A percentile compares a stretch with the other conserved stretches of the same genome.
phyloP scores from a whole-genome alignment of 176 grass and related monocot genomes.

The Stipa capillata region DNA sequence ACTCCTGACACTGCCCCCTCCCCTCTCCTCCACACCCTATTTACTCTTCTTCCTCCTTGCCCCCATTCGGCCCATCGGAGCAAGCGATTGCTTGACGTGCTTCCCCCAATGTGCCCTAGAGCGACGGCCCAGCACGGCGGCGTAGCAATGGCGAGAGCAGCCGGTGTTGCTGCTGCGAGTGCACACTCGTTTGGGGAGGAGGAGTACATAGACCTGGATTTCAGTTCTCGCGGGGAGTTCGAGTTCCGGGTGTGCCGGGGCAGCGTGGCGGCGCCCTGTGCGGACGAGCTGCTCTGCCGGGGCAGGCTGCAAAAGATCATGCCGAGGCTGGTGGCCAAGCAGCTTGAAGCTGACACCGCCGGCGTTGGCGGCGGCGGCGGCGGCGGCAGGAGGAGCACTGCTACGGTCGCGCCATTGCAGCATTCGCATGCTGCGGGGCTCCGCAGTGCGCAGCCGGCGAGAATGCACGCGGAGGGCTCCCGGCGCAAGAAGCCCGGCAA shows the following conservation, averaged over 20 bases:
- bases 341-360: not conserved
- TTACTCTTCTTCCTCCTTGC: not conserved
- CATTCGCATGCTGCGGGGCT: constrained; percentile 8
- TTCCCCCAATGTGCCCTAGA: constrained; percentile 37
- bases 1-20: constrained; percentile 25
- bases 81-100: not conserved
- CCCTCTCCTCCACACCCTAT: not conserved
- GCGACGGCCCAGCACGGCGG: constrained; percentile 18
- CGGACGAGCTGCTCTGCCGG: constrained; percentile 33
- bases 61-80: constrained; percentile 2
- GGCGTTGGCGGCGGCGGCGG: not conserved
- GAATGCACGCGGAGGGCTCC: constrained; percentile 11
- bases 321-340: constrained; percentile 3
- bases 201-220: constrained; percentile 72
- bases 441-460: not conserved
- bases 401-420: constrained; percentile 32
- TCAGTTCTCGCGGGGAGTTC: constrained; percentile 40
- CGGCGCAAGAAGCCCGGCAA: constrained; percentile 13
- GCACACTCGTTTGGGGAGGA: constrained; percentile 41
- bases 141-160: constrained; percentile 21
- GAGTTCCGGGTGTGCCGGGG: constrained; percentile 36
- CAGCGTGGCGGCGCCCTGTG: not conserved
- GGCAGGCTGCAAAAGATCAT: constrained; percentile 16
- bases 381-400: constrained; percentile 18
- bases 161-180: not conserved